Evolutionary conservation across 1,284 basidiomycete genomes (phyloP).

Genomic region (Amylostereum areolatum): DNA sequence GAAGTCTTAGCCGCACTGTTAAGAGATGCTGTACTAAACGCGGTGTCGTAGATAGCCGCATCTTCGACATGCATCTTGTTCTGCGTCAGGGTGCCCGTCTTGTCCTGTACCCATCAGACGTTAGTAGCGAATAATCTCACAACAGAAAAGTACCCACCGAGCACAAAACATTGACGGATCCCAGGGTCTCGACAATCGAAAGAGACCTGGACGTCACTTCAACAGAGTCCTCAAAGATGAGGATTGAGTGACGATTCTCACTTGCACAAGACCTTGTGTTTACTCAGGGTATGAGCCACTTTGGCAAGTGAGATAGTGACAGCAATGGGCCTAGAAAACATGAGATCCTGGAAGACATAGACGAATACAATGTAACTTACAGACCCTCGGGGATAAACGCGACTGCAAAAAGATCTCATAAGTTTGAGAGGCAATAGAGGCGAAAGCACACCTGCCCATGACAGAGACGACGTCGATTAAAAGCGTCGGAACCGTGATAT

Average conservation of each 20-base stretch:
- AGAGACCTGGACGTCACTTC: conserved; percentile 10
- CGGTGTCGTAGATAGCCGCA: conserved; percentile 31
- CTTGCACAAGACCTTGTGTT: conserved; percentile 58
- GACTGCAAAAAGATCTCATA: conserved; percentile 25
- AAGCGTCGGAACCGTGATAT: conserved; percentile 50
- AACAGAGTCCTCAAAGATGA: conserved; percentile 1
- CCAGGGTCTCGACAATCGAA: conserved; percentile 40
- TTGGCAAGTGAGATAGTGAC: conserved; percentile 39
- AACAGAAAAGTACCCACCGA: conserved; percentile 21
- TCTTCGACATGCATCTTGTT: conserved; percentile 39
- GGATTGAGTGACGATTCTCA: conserved; percentile 7
- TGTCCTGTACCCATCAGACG: conserved; percentile 19
- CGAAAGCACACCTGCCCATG: conserved; percentile 18
- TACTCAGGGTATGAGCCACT: conserved; percentile 45
- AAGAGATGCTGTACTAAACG: conserved; percentile 24
- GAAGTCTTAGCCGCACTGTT: conserved; percentile 4
- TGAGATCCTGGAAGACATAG: not conserved
- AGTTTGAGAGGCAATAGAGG: not conserved
- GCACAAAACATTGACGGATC: conserved; percentile 36
- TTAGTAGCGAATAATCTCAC: not conserved
- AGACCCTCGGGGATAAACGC: conserved; percentile 53
- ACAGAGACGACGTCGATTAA: conserved; percentile 59
- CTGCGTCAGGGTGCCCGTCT: conserved; percentile 47
- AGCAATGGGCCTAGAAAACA: conserved; percentile 30
- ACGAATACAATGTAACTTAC: conserved; percentile 8